Evolutionary conservation across 2,329 filamentous ascomycete genomes (phyloP), one percentile per base, ranked within the genome.

Genomic region (Aspergillus sp.): DNA sequence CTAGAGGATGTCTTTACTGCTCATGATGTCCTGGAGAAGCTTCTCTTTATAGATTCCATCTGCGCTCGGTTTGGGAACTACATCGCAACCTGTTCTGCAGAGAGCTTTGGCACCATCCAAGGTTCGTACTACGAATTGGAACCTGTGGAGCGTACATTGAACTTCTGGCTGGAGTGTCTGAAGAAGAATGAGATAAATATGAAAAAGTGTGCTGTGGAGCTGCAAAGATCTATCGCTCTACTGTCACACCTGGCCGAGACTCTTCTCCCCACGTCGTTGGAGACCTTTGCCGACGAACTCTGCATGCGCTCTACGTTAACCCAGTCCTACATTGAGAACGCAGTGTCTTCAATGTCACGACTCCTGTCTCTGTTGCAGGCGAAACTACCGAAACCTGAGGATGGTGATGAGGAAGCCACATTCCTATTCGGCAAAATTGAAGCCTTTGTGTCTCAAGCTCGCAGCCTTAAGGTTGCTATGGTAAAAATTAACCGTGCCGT

Each of bases 101-200:
- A 90, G 48, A 85, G 91, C 58, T 98, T 98, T 72, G 83, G 84
- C 46, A 86, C 81, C 62, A 95, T 91, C 65, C 89, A 91, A 66
- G 87, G 88, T 43, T 90, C 92, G 2, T 76, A 95, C 57, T 90
- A 91, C 66, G 95, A 98, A 73, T 80, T 98, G 51, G 91, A 96
- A 70, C 91, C 93, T 0, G 91, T 98, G 11, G 95, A 99, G 76
- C 85, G 92, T 57, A 90, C 90, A 0, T 77, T 98, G 50, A 96
- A 96, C 69, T 84, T 84, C 55, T 96, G 92, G 86, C 90, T 98
- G 56, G 93, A 97, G 63, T 86, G 86, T 6, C 73, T 97, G 55
- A 88, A 91, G 62, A 87, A 86, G 52, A 92, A 96, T 65, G 92
- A 96, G 56, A 78, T 98, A 49, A 92, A 92, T 74, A 90, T 93